Percentiles rank a stretch among this genome's conserved stretches.
Evolutionary conservation across 2,329 filamentous ascomycete species (phyloP).

Genomic region (Botrytis paeoniae): DNA sequence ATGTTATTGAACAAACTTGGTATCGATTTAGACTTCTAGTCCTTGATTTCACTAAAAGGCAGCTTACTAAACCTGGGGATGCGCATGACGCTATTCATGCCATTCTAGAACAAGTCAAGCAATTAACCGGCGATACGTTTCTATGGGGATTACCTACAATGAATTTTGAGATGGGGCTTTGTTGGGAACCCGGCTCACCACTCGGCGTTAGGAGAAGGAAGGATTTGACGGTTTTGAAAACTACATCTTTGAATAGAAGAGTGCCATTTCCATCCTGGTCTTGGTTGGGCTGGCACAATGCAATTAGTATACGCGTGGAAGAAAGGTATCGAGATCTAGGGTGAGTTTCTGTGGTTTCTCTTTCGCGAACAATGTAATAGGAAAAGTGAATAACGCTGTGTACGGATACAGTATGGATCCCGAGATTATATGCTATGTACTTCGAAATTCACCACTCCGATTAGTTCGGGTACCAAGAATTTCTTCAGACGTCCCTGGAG

Average conservation of each 20-base stretch:
- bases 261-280: slow-evolving; percentile 3
- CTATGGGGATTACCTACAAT: not conserved
- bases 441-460: not conserved
- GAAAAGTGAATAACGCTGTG: not conserved
- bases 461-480: not conserved
- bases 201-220: not conserved
- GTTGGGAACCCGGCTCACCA: not conserved
- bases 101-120: not conserved
- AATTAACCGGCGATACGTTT: not conserved
- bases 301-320: not conserved
- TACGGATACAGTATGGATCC: not conserved
- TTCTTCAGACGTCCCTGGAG: not conserved
- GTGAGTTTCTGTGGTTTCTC: not conserved
- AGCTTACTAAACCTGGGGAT: not conserved
- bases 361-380: not conserved
- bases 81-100: not conserved
- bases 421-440: slow-evolving; percentile 7
- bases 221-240: not conserved
- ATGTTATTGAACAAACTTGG: not conserved
- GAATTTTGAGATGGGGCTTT: not conserved
- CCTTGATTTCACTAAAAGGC: not conserved
- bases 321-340: not conserved
- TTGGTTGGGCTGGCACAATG: not conserved
- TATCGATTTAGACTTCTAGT: slow-evolving; percentile 1
- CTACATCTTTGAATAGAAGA: not conserved